Evolutionary conservation across 208 protist species (phyloP).

Genomic region (Wallacemonas sp.): DNA sequence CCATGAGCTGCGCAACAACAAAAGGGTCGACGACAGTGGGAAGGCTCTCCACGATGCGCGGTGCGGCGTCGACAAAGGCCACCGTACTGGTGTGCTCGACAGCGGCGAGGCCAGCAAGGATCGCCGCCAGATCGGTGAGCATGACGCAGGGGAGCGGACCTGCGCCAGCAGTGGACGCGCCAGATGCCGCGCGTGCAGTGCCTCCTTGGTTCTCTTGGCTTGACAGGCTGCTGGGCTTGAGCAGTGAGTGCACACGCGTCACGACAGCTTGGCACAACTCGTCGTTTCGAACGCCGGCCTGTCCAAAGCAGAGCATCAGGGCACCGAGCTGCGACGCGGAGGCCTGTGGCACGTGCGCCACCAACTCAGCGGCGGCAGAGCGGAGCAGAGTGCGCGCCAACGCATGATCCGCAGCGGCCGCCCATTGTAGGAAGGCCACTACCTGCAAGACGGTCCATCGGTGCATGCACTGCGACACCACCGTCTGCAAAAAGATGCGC

Average conservation of each 20-base stretch:
- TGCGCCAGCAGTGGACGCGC: background rate
- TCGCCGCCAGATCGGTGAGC: conserved; percentile 32
- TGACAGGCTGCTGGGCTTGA: no score
- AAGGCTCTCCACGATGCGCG: conserved; percentile 24
- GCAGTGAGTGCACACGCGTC: conserved; percentile 31
- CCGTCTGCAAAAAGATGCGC: background rate
- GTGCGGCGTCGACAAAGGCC: conserved; percentile 63
- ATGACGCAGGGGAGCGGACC: conserved; percentile 11
- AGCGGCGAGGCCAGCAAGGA: conserved; percentile 57
- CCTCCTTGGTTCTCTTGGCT: no score
- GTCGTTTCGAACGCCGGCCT: conserved; percentile 66
- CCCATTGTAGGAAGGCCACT: conserved; percentile 26
- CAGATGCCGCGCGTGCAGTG: background rate
- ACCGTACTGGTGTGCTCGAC: conserved; percentile 55
- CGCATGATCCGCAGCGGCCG: conserved; percentile 12
- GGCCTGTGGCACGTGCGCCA: conserved; percentile 41
- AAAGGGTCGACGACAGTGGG: background rate
- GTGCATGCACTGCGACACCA: conserved; percentile 16
- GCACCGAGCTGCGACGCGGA: conserved; percentile 60
- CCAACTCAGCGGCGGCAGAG: conserved; percentile 36
- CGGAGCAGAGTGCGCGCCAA: conserved; percentile 50
- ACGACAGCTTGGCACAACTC: conserved; percentile 60
- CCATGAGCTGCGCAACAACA: conserved; percentile 35
- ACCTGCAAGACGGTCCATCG: conserved; percentile 37
- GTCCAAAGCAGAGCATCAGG: conserved; percentile 60